Evolutionary conservation across 176 grass and related monocot species (phyloP).

Genomic region (Leersia perrieri): DNA sequence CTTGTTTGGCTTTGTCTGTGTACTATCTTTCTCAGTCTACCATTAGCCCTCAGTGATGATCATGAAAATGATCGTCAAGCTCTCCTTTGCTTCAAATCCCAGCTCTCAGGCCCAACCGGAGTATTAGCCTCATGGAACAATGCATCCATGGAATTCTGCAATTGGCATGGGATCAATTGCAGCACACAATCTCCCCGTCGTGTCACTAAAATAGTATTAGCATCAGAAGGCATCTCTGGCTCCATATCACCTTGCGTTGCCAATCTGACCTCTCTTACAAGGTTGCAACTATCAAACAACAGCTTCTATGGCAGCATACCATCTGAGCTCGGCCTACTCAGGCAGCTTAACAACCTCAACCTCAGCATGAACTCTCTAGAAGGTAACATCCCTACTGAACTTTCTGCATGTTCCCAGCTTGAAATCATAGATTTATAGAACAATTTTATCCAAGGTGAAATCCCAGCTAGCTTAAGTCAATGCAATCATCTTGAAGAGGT

Average conservation of each 20-base stretch:
- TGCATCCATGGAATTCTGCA: neutral
- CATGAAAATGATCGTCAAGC: neutral
- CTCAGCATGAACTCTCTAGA: constrained; percentile 43
- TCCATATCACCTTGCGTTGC: constrained; percentile 27
- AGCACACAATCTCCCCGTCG: neutral
- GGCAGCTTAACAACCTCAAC: constrained; percentile 33
- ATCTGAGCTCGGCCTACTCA: constrained; percentile 23
- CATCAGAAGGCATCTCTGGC: constrained; percentile 21
- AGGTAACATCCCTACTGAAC: constrained; percentile 33
- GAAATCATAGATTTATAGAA: too few species aligned
- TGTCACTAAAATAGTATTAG: constrained; percentile 7
- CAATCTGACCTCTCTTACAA: constrained; percentile 28
- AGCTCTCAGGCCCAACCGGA: neutral
- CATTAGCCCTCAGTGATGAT: neutral
- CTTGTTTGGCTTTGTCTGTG: too few species aligned
- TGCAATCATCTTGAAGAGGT: too few species aligned
- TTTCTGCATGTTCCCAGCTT: constrained; percentile 1
- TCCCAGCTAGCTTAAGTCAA: too few species aligned
- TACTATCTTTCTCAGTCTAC: neutral
- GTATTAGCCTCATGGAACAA: neutral
- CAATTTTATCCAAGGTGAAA: too few species aligned
- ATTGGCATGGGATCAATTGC: constrained; percentile 32
- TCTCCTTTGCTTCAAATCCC: constrained; percentile 28
- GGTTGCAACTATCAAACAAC: constrained; percentile 35
- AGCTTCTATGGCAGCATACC: constrained; percentile 35